phyloP scores from a whole-genome alignment of 2,329 filamentous ascomycete genomes.

The Ophiostoma perfectum region DNA sequence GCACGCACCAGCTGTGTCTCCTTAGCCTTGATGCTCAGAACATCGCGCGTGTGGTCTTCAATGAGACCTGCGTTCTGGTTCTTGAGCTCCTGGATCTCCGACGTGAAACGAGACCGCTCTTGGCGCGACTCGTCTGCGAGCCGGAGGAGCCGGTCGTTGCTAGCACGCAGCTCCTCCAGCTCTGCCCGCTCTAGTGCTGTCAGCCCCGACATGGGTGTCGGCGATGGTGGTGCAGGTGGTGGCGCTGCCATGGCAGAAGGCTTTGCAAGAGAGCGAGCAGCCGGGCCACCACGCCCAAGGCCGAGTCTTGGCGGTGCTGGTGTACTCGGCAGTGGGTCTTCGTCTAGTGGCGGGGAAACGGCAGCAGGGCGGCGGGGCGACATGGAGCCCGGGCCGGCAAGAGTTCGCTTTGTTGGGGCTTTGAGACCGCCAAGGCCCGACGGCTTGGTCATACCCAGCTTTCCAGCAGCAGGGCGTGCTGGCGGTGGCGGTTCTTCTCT shows the following conservation, averaged over 20 bases:
- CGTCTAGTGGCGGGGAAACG: constrained; percentile 48
- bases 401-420: constrained; percentile 51
- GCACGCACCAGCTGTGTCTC: constrained; percentile 94
- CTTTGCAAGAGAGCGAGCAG: constrained; percentile 78
- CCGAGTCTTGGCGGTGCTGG: constrained; percentile 53
- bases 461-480: constrained; percentile 42
- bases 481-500: constrained; percentile 42
- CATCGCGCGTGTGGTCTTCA: constrained; percentile 92
- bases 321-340: constrained; percentile 47
- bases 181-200: constrained; percentile 83
- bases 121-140: constrained; percentile 75
- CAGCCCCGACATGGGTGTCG: constrained; percentile 59
- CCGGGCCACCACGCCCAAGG: constrained; percentile 72
- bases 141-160: constrained; percentile 71
- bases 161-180: constrained; percentile 76
- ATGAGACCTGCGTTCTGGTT: constrained; percentile 96
- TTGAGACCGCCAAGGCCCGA: constrained; percentile 53
- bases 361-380: constrained; percentile 51
- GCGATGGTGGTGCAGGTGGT: constrained; percentile 48
- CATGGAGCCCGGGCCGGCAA: constrained; percentile 44
- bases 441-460: constrained; percentile 52
- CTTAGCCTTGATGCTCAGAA: constrained; percentile 95
- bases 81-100: constrained; percentile 88
- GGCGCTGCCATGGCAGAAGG: constrained; percentile 55
- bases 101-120: constrained; percentile 74